phyloP scores from a whole-genome alignment of 176 grass and related monocot species.

The Aegilops tauschii region DNA sequence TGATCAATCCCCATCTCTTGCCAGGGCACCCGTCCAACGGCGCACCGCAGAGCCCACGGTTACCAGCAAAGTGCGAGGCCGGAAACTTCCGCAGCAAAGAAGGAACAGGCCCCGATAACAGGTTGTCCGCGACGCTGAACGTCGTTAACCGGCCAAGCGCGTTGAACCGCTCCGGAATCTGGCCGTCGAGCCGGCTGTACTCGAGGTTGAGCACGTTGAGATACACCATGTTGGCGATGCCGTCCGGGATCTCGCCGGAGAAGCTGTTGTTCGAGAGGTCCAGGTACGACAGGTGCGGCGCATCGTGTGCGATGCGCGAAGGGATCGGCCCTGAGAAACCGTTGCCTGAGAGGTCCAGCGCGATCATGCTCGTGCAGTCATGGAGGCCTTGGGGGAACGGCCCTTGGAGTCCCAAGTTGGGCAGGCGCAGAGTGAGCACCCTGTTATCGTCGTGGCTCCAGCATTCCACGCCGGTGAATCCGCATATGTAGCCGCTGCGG shows the following conservation, averaged over 20 bases:
- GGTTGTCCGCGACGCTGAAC: constrained; percentile 35
- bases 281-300: constrained; percentile 1
- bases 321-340: constrained; percentile 32
- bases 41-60: neutral
- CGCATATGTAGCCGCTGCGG: too few species aligned
- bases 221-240: neutral
- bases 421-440: constrained; percentile 26
- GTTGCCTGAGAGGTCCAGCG: constrained; percentile 7
- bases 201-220: constrained; percentile 36
- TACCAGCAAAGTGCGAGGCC: neutral
- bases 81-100: neutral
- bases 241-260: constrained; percentile 34
- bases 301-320: neutral
- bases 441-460: constrained; percentile 41
- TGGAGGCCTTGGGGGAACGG: constrained; percentile 45
- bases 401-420: constrained; percentile 43
- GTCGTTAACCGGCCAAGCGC: neutral
- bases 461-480: constrained; percentile 30
- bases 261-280: constrained; percentile 57
- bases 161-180: neutral
- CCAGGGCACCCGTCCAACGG: neutral
- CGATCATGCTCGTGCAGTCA: too few species aligned
- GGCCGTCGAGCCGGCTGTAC: constrained; percentile 35
- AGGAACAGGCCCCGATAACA: constrained; percentile 7
- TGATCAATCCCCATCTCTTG: neutral